Evolutionary conservation across 2,329 filamentous ascomycete genomes (phyloP).

Genomic region (Sporothrix brasiliensis): DNA sequence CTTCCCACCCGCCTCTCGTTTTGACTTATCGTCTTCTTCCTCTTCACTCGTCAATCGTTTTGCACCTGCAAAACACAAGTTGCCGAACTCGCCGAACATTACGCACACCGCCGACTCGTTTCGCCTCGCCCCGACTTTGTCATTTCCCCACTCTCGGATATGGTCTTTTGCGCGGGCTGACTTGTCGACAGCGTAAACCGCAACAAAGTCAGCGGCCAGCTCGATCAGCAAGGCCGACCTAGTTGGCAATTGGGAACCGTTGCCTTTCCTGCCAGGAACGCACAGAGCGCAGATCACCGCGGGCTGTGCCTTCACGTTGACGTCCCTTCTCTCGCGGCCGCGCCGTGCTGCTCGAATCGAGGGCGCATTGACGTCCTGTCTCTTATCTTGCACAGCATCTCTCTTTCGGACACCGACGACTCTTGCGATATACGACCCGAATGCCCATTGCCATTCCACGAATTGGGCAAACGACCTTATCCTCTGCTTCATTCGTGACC

Average conservation of each 20-base stretch:
- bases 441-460: neutral
- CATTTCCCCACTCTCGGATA: neutral
- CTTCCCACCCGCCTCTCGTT: neutral
- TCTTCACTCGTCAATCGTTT: constrained; percentile 5
- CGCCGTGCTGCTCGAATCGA: constrained; percentile 11
- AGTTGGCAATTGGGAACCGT: constrained; percentile 4
- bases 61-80: neutral
- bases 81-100: neutral
- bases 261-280: neutral
- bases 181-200: constrained; percentile 2
- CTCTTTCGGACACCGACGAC: neutral
- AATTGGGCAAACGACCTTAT: neutral
- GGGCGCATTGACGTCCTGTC: constrained; percentile 12
- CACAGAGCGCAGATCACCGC: neutral
- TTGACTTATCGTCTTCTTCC: neutral
- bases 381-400: neutral
- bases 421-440: neutral
- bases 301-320: neutral
- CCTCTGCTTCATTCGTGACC: neutral
- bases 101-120: neutral
- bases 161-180: constrained; percentile 5
- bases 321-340: constrained; percentile 3
- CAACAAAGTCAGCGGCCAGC: neutral
- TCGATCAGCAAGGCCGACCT: neutral
- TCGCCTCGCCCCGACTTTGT: neutral